Conservation (phyloP, 2,329 filamentous ascomycete genomes). For the Chaetomiaceae sp. region DNA sequence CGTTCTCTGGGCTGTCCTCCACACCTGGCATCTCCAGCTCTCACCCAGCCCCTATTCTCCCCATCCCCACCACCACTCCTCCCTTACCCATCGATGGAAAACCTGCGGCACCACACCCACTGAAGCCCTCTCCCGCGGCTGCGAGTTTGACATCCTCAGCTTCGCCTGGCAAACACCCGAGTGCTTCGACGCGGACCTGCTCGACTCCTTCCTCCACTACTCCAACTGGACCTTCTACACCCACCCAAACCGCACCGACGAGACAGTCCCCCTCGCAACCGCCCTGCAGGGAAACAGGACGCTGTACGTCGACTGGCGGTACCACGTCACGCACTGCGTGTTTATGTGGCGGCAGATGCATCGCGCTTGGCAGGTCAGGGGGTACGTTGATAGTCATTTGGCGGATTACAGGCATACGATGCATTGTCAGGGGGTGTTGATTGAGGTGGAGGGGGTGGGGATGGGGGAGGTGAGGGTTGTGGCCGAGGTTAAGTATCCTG, state of each 20-base stretch:
- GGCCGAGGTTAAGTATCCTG: conserved; percentile 10
- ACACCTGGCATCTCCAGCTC: not conserved
- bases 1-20: conserved; percentile 1
- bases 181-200: conserved; percentile 27
- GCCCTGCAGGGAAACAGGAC: conserved; percentile 2
- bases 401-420: conserved; percentile 9
- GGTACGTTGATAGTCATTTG: conserved; percentile 11
- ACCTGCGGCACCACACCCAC: conserved; percentile 20
- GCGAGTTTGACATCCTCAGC: conserved; percentile 27
- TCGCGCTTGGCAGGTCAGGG: conserved; percentile 1
- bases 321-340: conserved; percentile 7
- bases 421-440: conserved; percentile 11
- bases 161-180: conserved; percentile 27
- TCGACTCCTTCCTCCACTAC: conserved; percentile 17
- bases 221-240: conserved; percentile 9
- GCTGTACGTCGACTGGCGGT: conserved; percentile 12
- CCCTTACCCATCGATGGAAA: conserved; percentile 12
- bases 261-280: not conserved
- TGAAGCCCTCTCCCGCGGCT: conserved; percentile 23
- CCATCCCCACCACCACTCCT: not conserved
- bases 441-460: not conserved
- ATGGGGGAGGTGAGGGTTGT: conserved; percentile 8
- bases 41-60: not conserved
- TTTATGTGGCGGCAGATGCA: conserved; percentile 17
- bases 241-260: conserved; percentile 1